Evolutionary conservation across 345 rosid genomes (phyloP).

Genomic region (Syzygium aqueum): DNA sequence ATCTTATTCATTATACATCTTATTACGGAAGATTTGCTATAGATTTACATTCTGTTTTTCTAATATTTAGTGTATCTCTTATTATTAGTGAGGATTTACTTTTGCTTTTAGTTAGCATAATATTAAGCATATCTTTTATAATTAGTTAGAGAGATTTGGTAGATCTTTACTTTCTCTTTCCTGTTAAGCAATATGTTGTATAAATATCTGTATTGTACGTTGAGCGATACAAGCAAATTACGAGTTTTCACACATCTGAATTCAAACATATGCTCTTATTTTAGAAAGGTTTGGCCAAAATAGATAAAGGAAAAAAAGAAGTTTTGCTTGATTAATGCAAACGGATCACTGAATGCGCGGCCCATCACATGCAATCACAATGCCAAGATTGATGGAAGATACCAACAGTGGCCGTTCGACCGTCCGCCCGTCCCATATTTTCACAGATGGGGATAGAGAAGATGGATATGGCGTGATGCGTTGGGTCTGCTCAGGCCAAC

Average conservation of each 20-base stretch:
- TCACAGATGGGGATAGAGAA: background rate
- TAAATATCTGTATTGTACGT: no score
- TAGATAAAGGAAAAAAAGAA: background rate
- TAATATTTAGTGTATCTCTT: no score
- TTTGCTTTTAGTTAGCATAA: no score
- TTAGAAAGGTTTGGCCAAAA: background rate
- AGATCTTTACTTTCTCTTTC: no score
- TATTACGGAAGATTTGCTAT: no score
- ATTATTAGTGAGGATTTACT: no score
- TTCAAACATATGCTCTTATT: background rate
- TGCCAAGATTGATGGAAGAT: background rate
- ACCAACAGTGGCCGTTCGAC: background rate
- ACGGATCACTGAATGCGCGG: background rate
- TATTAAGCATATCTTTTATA: no score
- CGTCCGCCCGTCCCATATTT: background rate
- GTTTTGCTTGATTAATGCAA: background rate
- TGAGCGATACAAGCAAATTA: no score
- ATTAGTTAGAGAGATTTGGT: no score
- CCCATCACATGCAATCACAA: background rate
- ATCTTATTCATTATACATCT: background rate
- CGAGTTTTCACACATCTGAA: background rate
- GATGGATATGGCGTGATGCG: conserved; percentile 21
- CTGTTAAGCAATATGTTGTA: no score
- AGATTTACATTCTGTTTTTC: no score
- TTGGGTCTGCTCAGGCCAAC: conserved; percentile 13